Evolutionary conservation across 495 filamentous ascomycete genomes (phyloP), one percentile per base, ranked within the genome.

Genomic region (Aspergillus hancockii): DNA sequence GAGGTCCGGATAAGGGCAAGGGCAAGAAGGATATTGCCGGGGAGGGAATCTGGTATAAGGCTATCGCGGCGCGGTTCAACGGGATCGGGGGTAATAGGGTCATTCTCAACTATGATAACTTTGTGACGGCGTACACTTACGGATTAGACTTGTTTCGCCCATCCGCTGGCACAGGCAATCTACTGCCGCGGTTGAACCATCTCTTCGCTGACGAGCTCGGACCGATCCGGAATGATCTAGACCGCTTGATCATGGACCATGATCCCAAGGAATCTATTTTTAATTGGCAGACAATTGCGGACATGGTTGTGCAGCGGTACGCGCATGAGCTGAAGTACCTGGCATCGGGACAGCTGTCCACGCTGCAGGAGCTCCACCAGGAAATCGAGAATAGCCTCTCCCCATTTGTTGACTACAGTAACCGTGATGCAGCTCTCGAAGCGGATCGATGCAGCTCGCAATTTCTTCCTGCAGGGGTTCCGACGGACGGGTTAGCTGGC

Each of bases 271-370:
- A 62, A 31, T 14, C 49, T 5, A 56, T 59, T 25, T 67, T 80
- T 31, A 73, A 88, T 57, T 90, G 87, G 87, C 87, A 88, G 60
- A 77, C 70, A 0, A 75, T 85, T 28, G 75, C 77, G 0, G 87
- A 90, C 57, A 81, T 86, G 81, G 73, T 90, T 8, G 75, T 87
- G 8, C 67, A 75, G 13, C 79, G 86, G 13, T 88, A 88, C 55
- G 74, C 78, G 8, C 69, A 78, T 19, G 73, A 82, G 38, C 66
- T 89, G 47, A 70, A 75, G 18, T 78, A 79, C 30, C 67, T 88
- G 58, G 74, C 72, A 0, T 77, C 74, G 14, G 67, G 65, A 3
- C 65, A 73, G 8, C 40, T 78, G 4, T 50, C 66, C 1, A 67
- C 71, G 0, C 55, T 77, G 18, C 59, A 68, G 16, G 43, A 70